Evolutionary conservation across 2,329 filamentous ascomycete species (phyloP), one percentile per base, ranked within the genome.

Genomic region (Paraconiothyrium sp.): DNA sequence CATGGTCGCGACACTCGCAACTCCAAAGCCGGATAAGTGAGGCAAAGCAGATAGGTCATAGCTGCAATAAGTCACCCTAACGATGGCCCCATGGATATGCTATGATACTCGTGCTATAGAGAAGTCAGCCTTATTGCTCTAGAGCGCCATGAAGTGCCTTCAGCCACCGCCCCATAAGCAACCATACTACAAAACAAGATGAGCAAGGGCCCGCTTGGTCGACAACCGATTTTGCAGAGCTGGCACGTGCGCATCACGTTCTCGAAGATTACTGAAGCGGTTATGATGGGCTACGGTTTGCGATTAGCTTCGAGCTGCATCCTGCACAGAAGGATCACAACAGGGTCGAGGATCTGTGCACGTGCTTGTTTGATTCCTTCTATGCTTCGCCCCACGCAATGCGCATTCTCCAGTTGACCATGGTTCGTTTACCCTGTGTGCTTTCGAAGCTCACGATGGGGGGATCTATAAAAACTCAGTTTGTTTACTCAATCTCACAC

Each of bases 291-390:
- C 8, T 37, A n/a, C 7, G 11, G n/a, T 54, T 54, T 11, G 37
- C 51, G 37, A n/a, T 22, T 13, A 10, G 51, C 22, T 39, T 32
- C 39, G 37, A 14, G 24, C 22, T 43, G 5, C 13, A 20, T 44
- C 37, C 6, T 16, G 11, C 24, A 22, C 3, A 30, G 22, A 30
- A 37, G 37, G 51, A 54, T 41, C 50, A 13, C 22, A 54, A n/a
- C 44, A 16, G 2, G 51, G 37, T 22, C 24, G 10, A 32, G 11
- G 11, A 30, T 22, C 32, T 32, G 22, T 48, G 51, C 35, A 22
- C 14, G 37, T 54, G 51, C 13, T 43, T 32, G 37, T 54, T 54
- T 43, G 37, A 32, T 20, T 54, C 51, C 51, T 43, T 43, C 37
- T 43, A 32, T 43, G 32, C 22, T 35, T 39, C 22, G 51, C 51